Percentiles rank a stretch among this genome's conserved stretches.
Conservation (phyloP, 768 basidiomycete species). For the Mycena indigotica region DNA sequence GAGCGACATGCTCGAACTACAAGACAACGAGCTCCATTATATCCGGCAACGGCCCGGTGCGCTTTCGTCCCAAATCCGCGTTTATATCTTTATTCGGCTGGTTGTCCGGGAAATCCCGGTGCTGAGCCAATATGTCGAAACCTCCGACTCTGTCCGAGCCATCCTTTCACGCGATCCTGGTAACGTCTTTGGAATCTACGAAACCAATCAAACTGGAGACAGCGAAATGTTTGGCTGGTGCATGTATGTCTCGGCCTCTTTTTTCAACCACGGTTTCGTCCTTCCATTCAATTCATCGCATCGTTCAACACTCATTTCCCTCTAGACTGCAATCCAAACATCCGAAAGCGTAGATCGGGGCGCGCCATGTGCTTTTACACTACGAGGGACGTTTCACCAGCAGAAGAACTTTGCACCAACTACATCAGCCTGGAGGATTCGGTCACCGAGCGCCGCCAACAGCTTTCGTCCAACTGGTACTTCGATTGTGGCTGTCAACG, state of each 20-base stretch:
- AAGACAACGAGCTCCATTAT: conserved; percentile 57
- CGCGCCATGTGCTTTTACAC: conserved; percentile 42
- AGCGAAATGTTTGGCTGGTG: conserved; percentile 70
- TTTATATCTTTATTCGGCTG: conserved; percentile 55
- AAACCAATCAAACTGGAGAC: conserved; percentile 46
- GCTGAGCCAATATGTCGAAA: conserved; percentile 39
- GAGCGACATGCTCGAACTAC: conserved; percentile 54
- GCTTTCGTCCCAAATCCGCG: conserved; percentile 52
- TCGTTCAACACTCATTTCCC: conserved; percentile 6
- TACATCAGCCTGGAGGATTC: conserved; percentile 38
- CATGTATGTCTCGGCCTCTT: conserved; percentile 60
- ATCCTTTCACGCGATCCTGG: conserved; percentile 62
- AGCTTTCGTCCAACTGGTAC: conserved; percentile 27
- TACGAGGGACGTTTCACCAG: conserved; percentile 34
- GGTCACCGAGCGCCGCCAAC: conserved; percentile 17
- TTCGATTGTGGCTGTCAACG: conserved; percentile 29
- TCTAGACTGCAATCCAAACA: conserved; percentile 46
- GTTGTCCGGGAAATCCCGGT: conserved; percentile 28
- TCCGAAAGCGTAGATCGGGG: conserved; percentile 41
- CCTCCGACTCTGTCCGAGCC: conserved; percentile 49
- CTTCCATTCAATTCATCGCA: background rate
- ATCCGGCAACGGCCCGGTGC: conserved; percentile 50
- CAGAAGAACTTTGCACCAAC: conserved; percentile 50
- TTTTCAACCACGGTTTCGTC: conserved; percentile 66
- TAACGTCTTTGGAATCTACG: conserved; percentile 73